Percentiles rank a stretch among this genome's conserved stretches.
Conservation (phyloP, 1,139 yeast genomes). For the Blastobotrys illinoisensis region DNA sequence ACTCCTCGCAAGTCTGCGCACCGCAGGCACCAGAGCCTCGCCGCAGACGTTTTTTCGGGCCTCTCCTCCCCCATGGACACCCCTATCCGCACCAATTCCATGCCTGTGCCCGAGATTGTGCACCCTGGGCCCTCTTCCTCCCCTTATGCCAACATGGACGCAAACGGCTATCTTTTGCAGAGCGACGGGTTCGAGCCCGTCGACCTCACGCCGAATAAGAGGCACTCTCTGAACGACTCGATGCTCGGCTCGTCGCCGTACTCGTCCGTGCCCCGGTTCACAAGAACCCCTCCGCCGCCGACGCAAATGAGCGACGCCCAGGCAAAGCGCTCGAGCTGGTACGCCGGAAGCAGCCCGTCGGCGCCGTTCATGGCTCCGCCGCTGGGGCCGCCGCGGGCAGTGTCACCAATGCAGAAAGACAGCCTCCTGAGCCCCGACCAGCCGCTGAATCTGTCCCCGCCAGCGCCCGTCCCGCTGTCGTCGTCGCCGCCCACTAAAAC, state of each 20-base stretch:
- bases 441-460: background rate
- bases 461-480: background rate
- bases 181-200: background rate
- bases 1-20: background rate
- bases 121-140: background rate
- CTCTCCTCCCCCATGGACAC: background rate
- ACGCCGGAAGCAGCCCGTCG: slow-evolving; percentile 1
- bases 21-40: background rate
- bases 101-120: background rate
- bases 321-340: slow-evolving; percentile 5
- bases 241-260: background rate
- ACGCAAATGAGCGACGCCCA: background rate
- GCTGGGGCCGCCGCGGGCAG: slow-evolving; percentile 1
- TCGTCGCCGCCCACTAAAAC: slow-evolving; percentile 1
- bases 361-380: background rate
- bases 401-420: background rate
- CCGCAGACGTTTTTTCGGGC: background rate
- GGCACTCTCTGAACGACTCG: background rate
- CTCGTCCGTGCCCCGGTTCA: background rate
- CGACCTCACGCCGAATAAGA: background rate
- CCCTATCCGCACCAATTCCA: background rate
- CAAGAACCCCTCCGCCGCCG: background rate
- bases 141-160: background rate
- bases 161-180: background rate
- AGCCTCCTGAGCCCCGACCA: background rate